Evolutionary conservation across 2,329 filamentous ascomycete genomes (phyloP).

Genomic region (Botrytis elliptica): DNA sequence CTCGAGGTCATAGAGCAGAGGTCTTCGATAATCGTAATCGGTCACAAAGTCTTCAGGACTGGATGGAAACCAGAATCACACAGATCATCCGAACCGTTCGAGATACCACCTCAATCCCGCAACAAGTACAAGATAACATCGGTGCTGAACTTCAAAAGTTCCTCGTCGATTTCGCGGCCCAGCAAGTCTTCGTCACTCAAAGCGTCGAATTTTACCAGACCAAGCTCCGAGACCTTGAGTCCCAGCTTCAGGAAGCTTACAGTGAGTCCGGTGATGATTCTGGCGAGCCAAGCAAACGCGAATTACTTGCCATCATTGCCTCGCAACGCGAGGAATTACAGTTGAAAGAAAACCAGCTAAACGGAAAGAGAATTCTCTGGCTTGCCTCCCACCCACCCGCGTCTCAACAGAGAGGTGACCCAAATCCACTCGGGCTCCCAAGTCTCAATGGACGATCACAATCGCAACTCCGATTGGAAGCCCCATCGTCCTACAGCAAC

Average conservation of each 20-base stretch:
- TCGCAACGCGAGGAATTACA: conserved; percentile 16
- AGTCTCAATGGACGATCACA: background rate
- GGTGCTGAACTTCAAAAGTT: conserved; percentile 6
- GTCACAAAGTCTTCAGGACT: background rate
- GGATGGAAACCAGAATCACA: conserved; percentile 7
- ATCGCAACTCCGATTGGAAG: conserved; percentile 2
- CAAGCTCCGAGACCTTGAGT: conserved; percentile 3
- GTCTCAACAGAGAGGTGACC: conserved; percentile 6
- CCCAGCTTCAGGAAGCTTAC: background rate
- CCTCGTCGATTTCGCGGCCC: conserved; percentile 4
- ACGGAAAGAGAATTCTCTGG: conserved; percentile 19
- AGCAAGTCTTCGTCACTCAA: conserved; percentile 11
- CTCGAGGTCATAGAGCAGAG: background rate
- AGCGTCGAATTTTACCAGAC: conserved; percentile 1
- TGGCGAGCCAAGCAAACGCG: background rate
- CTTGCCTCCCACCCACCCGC: conserved; percentile 18
- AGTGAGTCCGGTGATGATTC: background rate
- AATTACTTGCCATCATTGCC: conserved; percentile 5
- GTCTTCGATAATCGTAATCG: background rate
- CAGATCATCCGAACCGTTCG: background rate
- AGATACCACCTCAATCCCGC: background rate
- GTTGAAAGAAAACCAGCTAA: conserved; percentile 16
- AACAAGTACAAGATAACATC: conserved; percentile 9
- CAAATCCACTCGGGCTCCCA: background rate
- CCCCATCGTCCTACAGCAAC: background rate